Percentiles rank a stretch among this genome's conserved stretches.
Conservation (phyloP, 257 asterid genomes). For the Knoxia roxburghii region DNA sequence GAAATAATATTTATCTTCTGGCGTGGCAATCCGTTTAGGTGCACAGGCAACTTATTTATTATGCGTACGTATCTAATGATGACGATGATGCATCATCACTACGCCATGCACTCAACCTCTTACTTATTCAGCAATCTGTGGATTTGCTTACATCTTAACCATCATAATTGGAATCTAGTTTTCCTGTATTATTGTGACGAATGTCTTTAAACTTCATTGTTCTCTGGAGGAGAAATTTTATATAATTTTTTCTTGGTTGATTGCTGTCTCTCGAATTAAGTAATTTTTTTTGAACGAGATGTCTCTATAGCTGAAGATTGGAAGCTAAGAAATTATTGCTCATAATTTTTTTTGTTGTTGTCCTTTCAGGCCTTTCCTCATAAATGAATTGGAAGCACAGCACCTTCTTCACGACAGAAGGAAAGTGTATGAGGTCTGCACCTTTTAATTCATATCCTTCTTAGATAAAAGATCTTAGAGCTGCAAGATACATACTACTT, state of each 20-base stretch:
- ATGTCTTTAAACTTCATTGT: background rate
- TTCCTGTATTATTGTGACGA: background rate
- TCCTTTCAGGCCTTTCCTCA: conserved; percentile 74
- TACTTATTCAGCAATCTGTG: background rate
- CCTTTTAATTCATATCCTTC: conserved; percentile 13
- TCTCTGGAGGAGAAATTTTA: background rate
- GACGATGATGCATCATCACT: background rate
- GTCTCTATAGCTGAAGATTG: background rate
- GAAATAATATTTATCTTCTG: background rate
- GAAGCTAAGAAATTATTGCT: background rate
- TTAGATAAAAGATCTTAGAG: background rate
- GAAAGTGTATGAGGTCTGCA: conserved; percentile 78
- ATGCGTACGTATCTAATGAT: too few relatives aligned
- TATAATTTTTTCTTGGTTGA: background rate
- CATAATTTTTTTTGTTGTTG: conserved; percentile 6
- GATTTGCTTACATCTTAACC: background rate
- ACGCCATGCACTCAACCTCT: background rate
- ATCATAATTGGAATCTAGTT: background rate
- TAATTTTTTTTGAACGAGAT: background rate
- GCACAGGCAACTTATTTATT: background rate
- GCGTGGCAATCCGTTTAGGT: background rate
- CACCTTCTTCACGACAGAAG: conserved; percentile 94
- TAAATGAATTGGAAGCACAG: conserved; percentile 83
- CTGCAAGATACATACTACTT: background rate
- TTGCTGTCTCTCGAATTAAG: background rate